These are phyloP conservation scores for Mucor velutinosus DNA, from an alignment of 371 early-diverging fungal genomes.

Conservation along the genomic window DNA sequence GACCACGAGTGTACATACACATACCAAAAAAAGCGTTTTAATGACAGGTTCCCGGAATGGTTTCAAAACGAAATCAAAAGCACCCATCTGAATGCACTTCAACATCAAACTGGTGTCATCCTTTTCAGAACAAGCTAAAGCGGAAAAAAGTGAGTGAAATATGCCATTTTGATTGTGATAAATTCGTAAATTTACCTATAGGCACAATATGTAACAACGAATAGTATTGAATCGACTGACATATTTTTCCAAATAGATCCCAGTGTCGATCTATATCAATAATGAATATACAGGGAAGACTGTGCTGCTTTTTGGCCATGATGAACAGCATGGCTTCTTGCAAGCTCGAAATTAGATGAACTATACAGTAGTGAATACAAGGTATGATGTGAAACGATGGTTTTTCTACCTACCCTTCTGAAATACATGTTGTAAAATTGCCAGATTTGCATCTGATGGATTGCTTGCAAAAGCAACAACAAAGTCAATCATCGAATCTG, in stretches of 20 bases:
- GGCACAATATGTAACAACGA: not conserved
- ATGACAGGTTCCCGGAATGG: slow-evolving; percentile 49
- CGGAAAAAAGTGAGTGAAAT: not conserved
- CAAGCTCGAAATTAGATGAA: not conserved
- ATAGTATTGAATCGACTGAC: slow-evolving; percentile 3
- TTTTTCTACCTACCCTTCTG: not conserved
- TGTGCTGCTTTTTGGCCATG: not conserved
- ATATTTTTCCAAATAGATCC: not conserved
- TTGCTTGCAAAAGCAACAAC: not conserved
- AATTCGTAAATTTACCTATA: not conserved
- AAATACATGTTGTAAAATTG: not conserved
- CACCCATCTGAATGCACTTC: slow-evolving; percentile 48
- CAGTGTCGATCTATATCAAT: slow-evolving; percentile 2
- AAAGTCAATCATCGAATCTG: not conserved
- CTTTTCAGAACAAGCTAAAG: slow-evolving; percentile 41
- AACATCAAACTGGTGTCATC: slow-evolving; percentile 41
- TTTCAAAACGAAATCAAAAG: slow-evolving; percentile 57
- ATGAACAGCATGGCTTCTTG: slow-evolving; percentile 6
- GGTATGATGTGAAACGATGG: too few relatives aligned
- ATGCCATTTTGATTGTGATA: slow-evolving; percentile 4
- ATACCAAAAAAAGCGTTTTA: slow-evolving; percentile 59
- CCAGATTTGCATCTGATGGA: not conserved
- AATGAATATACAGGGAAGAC: not conserved
- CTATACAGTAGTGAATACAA: not conserved
- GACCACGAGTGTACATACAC: not conserved